Percentiles rank a stretch among this genome's conserved stretches.
phyloP scores from a whole-genome alignment of 345 rosid species.

The Aurinia saxatilis region DNA sequence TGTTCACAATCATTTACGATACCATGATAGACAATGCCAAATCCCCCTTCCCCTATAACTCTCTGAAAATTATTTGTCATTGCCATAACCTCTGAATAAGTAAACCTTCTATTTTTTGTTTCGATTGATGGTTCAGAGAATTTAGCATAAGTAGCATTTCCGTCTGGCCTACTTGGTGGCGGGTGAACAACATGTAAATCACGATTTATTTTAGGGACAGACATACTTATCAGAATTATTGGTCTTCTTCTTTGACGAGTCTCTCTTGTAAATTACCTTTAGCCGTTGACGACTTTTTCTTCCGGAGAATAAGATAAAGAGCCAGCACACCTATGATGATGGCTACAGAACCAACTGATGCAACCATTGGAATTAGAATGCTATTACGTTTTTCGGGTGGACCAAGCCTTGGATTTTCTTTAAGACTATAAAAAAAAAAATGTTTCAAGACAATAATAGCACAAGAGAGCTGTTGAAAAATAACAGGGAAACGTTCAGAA shows the following conservation, averaged over 20 bases:
- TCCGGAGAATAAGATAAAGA: conserved; percentile 4
- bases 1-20: too few species aligned
- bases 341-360: conserved; percentile 7
- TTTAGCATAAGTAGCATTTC: background rate
- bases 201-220: background rate
- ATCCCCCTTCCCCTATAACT: too few species aligned
- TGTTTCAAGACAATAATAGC: background rate
- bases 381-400: background rate
- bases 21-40: too few species aligned
- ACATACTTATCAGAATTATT: background rate
- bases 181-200: conserved; percentile 3
- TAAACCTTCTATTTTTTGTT: conserved; percentile 24
- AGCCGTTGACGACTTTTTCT: background rate
- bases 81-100: too few species aligned
- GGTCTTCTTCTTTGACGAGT: background rate
- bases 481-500: background rate
- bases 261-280: background rate
- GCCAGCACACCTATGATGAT: background rate
- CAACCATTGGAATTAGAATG: background rate
- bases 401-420: conserved; percentile 5
- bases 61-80: too few species aligned
- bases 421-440: background rate
- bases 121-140: conserved; percentile 24
- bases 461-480: background rate
- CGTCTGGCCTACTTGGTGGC: background rate